Evolutionary conservation across 371 early-diverging fungal genomes (phyloP).

Genomic region (Actinomortierella ambigua): DNA sequence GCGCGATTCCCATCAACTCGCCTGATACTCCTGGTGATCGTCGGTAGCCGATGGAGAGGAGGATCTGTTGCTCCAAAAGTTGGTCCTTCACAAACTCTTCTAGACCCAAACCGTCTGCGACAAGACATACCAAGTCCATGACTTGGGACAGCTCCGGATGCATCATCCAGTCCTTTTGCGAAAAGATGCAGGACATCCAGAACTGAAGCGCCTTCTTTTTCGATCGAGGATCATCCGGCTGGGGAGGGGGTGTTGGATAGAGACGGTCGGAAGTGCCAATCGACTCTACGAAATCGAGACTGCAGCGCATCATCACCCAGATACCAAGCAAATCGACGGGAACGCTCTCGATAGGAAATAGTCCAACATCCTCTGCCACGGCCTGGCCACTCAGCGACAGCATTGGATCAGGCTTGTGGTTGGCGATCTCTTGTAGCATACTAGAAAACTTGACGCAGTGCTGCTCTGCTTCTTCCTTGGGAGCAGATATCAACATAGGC

Average conservation of each 20-base stretch:
- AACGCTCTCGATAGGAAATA: background rate
- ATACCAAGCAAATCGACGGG: background rate
- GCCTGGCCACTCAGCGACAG: slow-evolving; percentile 31
- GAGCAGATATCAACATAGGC: slow-evolving; percentile 56
- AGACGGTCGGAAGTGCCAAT: slow-evolving; percentile 40
- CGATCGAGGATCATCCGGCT: slow-evolving; percentile 49
- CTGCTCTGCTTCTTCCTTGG: slow-evolving; percentile 47
- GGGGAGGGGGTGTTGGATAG: slow-evolving; percentile 50
- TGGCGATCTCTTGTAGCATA: slow-evolving; percentile 26
- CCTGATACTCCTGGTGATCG: slow-evolving; percentile 31
- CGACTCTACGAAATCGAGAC: background rate
- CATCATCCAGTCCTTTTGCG: slow-evolving; percentile 41
- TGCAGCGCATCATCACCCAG: background rate
- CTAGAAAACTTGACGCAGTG: slow-evolving; percentile 45
- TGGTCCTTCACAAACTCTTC: slow-evolving; percentile 22
- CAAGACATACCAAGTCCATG: slow-evolving; percentile 28
- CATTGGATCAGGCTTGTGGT: slow-evolving; percentile 52
- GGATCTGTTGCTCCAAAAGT: slow-evolving; percentile 37
- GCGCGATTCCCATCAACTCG: slow-evolving; percentile 39
- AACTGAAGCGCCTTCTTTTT: slow-evolving; percentile 19
- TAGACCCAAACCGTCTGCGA: slow-evolving; percentile 19
- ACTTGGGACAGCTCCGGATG: slow-evolving; percentile 29
- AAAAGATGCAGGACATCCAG: slow-evolving; percentile 30
- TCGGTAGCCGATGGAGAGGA: slow-evolving; percentile 24
- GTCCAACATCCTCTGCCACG: background rate